Conservation (phyloP, 2,329 filamentous ascomycete species). For the Botryotinia globosa region DNA sequence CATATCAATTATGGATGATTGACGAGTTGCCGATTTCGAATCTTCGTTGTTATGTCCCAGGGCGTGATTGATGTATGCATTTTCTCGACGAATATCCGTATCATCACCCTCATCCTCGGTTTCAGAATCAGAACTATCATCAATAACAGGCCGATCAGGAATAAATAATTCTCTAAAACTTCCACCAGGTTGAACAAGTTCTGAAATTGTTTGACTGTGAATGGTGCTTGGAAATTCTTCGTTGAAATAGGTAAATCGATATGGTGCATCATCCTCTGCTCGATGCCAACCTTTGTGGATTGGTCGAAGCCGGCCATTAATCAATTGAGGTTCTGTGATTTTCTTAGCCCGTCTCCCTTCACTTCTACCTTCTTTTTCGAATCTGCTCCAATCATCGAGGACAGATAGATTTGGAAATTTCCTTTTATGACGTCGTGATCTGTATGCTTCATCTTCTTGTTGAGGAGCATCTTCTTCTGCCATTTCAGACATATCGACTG, state of each 20-base stretch:
- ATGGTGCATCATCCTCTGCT: slow-evolving; percentile 84
- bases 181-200: slow-evolving; percentile 80
- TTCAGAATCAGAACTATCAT: slow-evolving; percentile 66
- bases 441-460: slow-evolving; percentile 45
- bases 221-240: slow-evolving; percentile 95
- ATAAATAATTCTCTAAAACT: slow-evolving; percentile 87
- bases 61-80: slow-evolving; percentile 36
- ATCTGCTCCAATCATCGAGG: slow-evolving; percentile 83
- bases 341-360: slow-evolving; percentile 83
- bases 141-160: slow-evolving; percentile 75
- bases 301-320: slow-evolving; percentile 84
- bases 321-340: slow-evolving; percentile 88
- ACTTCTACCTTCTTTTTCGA: slow-evolving; percentile 84
- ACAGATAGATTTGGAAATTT: slow-evolving; percentile 85
- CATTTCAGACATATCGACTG: slow-evolving; percentile 75
- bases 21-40: slow-evolving; percentile 47
- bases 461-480: slow-evolving; percentile 69
- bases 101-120: slow-evolving; percentile 46
- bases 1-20: slow-evolving; percentile 33
- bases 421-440: slow-evolving; percentile 54
- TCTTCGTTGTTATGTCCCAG: slow-evolving; percentile 40
- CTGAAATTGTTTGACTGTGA: slow-evolving; percentile 91
- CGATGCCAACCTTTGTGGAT: slow-evolving; percentile 79
- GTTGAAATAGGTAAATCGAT: slow-evolving; percentile 98
- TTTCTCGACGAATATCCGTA: slow-evolving; percentile 31